Conservation (phyloP, 805 yeast species). For the Starmerella ratchasimensis region DNA sequence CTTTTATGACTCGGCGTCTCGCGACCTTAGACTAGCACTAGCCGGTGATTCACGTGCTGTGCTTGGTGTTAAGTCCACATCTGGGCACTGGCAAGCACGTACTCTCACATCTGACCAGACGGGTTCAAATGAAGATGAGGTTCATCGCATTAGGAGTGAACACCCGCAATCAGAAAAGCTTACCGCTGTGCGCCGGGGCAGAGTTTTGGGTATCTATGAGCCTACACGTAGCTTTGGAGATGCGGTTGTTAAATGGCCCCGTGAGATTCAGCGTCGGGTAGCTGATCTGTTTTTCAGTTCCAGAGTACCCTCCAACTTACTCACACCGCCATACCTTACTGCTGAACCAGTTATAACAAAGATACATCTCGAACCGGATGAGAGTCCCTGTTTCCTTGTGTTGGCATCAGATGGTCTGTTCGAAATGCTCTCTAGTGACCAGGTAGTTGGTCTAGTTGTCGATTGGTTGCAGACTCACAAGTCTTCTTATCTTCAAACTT, state of each 20-base stretch:
- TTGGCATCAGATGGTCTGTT: slow-evolving; percentile 90
- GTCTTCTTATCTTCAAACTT: slow-evolving; percentile 23
- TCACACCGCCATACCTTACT: slow-evolving; percentile 93
- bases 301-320: slow-evolving; percentile 46
- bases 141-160: slow-evolving; percentile 63
- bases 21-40: slow-evolving; percentile 72
- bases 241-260: slow-evolving; percentile 78
- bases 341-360: slow-evolving; percentile 90
- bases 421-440: slow-evolving; percentile 84
- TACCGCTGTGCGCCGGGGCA: slow-evolving; percentile 64
- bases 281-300: slow-evolving; percentile 73
- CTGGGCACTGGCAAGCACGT: slow-evolving; percentile 72
- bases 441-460: slow-evolving; percentile 80
- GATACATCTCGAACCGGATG: slow-evolving; percentile 53
- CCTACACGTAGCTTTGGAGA: slow-evolving; percentile 97
- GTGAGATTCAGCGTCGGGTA: slow-evolving; percentile 56
- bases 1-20: slow-evolving; percentile 65
- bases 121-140: slow-evolving; percentile 81
- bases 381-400: slow-evolving; percentile 65
- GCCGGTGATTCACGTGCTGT: slow-evolving; percentile 94
- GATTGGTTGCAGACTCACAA: slow-evolving; percentile 78
- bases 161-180: slow-evolving; percentile 63
- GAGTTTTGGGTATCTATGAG: slow-evolving; percentile 84
- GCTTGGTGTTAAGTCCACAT: slow-evolving; percentile 45
- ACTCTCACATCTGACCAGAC: slow-evolving; percentile 87